These are phyloP conservation scores for Leptographium lundbergii DNA, from an alignment of 2,329 filamentous ascomycete species.

Conservation along the genomic window DNA sequence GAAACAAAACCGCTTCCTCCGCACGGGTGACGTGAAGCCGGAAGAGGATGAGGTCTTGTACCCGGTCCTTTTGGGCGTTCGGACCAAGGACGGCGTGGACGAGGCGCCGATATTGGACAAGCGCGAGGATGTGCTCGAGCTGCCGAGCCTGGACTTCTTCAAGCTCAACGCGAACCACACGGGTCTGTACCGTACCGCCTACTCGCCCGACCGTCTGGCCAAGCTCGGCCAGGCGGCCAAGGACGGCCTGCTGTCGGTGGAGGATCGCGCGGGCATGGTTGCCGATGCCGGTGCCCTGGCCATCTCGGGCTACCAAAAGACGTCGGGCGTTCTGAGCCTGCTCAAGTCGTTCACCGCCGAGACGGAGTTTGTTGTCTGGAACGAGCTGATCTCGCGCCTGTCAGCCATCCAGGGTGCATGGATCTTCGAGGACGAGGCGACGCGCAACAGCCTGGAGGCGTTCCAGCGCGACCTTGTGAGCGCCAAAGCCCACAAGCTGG, in stretches of 20 bases:
- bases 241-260: constrained; percentile 65
- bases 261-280: constrained; percentile 91
- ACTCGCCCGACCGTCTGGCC: constrained; percentile 67
- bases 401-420: constrained; percentile 71
- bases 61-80: constrained; percentile 78
- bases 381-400: constrained; percentile 72
- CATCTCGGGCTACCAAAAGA: constrained; percentile 84
- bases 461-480: constrained; percentile 73
- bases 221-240: constrained; percentile 85
- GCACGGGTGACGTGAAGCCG: constrained; percentile 84
- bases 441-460: constrained; percentile 63
- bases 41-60: constrained; percentile 84
- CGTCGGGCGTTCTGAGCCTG: constrained; percentile 74
- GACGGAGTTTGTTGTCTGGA: constrained; percentile 87
- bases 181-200: constrained; percentile 82
- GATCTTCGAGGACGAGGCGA: constrained; percentile 69
- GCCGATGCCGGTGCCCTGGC: constrained; percentile 84
- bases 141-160: constrained; percentile 77
- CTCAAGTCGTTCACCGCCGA: constrained; percentile 79
- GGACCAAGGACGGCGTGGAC: constrained; percentile 71
- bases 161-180: constrained; percentile 95
- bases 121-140: constrained; percentile 65
- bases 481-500: constrained; percentile 70
- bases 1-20: constrained; percentile 90
- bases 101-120: constrained; percentile 57